Conservation (phyloP, 805 yeast genomes). For the Sporopachydermia lactativora region DNA sequence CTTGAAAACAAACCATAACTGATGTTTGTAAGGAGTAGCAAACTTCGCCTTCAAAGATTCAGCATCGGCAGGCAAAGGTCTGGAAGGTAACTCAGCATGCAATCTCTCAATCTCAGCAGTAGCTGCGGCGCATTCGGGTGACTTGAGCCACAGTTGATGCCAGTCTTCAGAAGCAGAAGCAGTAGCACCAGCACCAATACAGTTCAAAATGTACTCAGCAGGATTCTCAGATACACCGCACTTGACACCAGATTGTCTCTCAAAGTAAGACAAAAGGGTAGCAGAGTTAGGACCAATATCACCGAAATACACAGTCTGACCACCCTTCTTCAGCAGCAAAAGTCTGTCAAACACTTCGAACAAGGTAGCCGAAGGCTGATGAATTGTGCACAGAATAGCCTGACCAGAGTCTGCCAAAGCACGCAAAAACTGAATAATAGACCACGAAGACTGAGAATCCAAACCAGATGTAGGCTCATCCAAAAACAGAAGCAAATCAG, state of each 20-base stretch:
- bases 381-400: constrained; percentile 40
- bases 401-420: constrained; percentile 34
- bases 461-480: constrained; percentile 43
- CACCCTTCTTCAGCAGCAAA: constrained; percentile 34
- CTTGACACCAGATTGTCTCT: constrained; percentile 19
- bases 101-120: constrained; percentile 19
- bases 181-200: constrained; percentile 33
- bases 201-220: constrained; percentile 31
- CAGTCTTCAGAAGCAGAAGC: constrained; percentile 24
- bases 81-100: constrained; percentile 9
- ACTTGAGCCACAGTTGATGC: constrained; percentile 23
- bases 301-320: constrained; percentile 28
- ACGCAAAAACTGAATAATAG: constrained; percentile 31
- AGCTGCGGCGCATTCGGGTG: constrained; percentile 17
- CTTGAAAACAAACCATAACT: constrained; percentile 20
- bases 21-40: constrained; percentile 7
- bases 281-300: constrained; percentile 25
- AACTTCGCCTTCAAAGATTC: background rate
- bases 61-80: constrained; percentile 7
- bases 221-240: constrained; percentile 28
- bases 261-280: constrained; percentile 24
- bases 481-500: constrained; percentile 29
- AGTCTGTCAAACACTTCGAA: constrained; percentile 34
- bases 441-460: constrained; percentile 38
- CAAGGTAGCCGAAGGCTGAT: constrained; percentile 39